phyloP scores from a whole-genome alignment of 345 rosid species.

The Camelina neglecta region DNA sequence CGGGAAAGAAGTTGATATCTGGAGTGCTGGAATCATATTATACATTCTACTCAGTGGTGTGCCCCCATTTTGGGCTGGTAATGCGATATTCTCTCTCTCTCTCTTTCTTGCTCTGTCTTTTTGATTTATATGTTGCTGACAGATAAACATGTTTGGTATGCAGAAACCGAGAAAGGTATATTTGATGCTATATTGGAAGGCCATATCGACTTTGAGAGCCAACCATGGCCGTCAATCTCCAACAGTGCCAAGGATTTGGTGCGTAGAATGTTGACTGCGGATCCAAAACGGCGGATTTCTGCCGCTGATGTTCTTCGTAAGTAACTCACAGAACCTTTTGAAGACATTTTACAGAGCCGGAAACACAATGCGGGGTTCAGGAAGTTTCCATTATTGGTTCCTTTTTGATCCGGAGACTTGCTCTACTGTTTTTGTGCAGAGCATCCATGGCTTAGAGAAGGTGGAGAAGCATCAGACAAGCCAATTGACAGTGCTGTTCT shows the following conservation, averaged over 20 bases:
- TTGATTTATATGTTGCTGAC: constrained; percentile 11
- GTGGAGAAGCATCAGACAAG: constrained; percentile 84
- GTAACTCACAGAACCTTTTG: constrained; percentile 3
- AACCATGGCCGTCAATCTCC: constrained; percentile 95
- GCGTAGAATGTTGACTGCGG: constrained; percentile 75
- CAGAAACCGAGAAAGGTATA: constrained; percentile 85
- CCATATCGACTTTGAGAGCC: constrained; percentile 74
- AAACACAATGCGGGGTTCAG: neutral
- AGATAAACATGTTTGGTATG: constrained; percentile 29
- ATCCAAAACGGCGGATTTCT: constrained; percentile 78
- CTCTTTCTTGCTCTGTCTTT: constrained; percentile 6
- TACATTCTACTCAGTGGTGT: constrained; percentile 90
- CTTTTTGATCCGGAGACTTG: constrained; percentile 11
- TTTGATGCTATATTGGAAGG: constrained; percentile 82
- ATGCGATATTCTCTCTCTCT: neutral
- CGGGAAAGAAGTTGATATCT: constrained; percentile 79
- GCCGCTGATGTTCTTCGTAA: constrained; percentile 86
- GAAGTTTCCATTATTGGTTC: neutral
- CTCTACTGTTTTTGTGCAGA: constrained; percentile 45
- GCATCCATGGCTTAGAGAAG: constrained; percentile 79
- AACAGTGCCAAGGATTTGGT: constrained; percentile 86
- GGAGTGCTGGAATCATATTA: constrained; percentile 86
- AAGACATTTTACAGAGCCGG: neutral
- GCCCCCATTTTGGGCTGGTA: constrained; percentile 96
- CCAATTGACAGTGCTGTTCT: constrained; percentile 91